phyloP scores from a whole-genome alignment of 2,329 filamentous ascomycete genomes.

The Periglandula ipomoeae region DNA sequence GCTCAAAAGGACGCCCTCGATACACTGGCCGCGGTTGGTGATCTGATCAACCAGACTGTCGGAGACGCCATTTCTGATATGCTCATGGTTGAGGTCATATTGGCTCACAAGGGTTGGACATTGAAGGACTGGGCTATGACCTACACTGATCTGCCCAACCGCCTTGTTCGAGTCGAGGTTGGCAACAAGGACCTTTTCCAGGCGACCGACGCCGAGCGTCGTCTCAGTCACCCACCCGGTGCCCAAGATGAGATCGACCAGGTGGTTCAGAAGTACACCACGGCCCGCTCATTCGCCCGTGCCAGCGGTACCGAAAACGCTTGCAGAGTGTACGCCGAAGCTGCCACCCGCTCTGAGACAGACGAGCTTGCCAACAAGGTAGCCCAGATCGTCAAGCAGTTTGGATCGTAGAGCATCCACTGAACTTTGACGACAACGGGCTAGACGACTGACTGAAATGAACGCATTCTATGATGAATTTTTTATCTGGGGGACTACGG shows the following conservation, averaged over 20 bases:
- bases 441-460: background rate
- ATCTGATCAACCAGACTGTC: conserved; percentile 96
- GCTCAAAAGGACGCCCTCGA: conserved; percentile 86
- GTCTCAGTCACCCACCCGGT: conserved; percentile 68
- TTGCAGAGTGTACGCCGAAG: conserved; percentile 92
- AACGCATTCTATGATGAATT: background rate
- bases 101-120: conserved; percentile 89
- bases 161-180: conserved; percentile 88
- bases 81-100: conserved; percentile 89
- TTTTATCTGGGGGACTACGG: background rate
- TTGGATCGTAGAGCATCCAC: conserved; percentile 20
- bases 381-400: conserved; percentile 61
- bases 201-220: conserved; percentile 86
- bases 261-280: conserved; percentile 81
- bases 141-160: conserved; percentile 90
- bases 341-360: conserved; percentile 77
- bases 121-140: conserved; percentile 87
- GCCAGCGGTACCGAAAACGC: conserved; percentile 95
- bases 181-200: conserved; percentile 80
- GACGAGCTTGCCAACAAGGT: conserved; percentile 86
- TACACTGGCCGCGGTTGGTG: conserved; percentile 70
- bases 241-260: conserved; percentile 81
- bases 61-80: conserved; percentile 94
- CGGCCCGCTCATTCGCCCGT: conserved; percentile 81
- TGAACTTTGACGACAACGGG: conserved; percentile 1